Evolutionary conservation across 371 early-diverging fungal genomes (phyloP).

Genomic region (Cokeromyces recurvatus): DNA sequence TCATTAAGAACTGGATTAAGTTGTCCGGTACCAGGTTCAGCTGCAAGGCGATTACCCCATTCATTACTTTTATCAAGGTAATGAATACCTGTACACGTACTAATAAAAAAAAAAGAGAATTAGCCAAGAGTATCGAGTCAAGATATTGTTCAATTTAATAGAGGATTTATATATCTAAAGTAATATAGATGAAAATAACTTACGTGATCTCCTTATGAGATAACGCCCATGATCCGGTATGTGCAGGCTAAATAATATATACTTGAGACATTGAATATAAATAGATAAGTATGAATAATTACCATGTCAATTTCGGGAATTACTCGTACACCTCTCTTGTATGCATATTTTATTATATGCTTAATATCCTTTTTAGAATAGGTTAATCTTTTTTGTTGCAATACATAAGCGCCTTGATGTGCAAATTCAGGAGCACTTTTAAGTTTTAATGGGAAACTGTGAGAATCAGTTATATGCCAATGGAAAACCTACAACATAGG

Average conservation of each 20-base stretch:
- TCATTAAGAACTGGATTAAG: slow-evolving; percentile 57
- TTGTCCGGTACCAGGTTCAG: slow-evolving; percentile 73
- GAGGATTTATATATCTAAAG: not conserved
- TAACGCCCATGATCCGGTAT: slow-evolving; percentile 54
- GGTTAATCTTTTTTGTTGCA: slow-evolving; percentile 38
- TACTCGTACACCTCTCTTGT: slow-evolving; percentile 47
- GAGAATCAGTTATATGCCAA: slow-evolving; percentile 76
- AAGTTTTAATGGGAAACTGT: slow-evolving; percentile 58
- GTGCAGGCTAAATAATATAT: slow-evolving; percentile 53
- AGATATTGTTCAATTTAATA: too few relatives aligned
- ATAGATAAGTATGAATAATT: slow-evolving; percentile 8
- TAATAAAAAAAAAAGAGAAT: slow-evolving; percentile 1
- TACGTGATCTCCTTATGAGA: slow-evolving; percentile 39
- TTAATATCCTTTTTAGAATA: slow-evolving; percentile 63
- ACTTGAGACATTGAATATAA: not conserved
- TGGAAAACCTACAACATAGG: slow-evolving; percentile 52
- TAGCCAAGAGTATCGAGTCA: too few relatives aligned
- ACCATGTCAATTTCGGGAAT: slow-evolving; percentile 79
- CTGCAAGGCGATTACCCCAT: slow-evolving; percentile 54
- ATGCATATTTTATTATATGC: slow-evolving; percentile 59
- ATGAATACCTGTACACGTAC: slow-evolving; percentile 34
- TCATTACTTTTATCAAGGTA: slow-evolving; percentile 34
- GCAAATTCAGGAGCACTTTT: slow-evolving; percentile 46
- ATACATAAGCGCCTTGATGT: slow-evolving; percentile 44
- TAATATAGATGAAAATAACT: slow-evolving; percentile 5